Evolutionary conservation across 495 filamentous ascomycete genomes (phyloP), one percentile per base, ranked within the genome.

Genomic region (Patellaria atrata): DNA sequence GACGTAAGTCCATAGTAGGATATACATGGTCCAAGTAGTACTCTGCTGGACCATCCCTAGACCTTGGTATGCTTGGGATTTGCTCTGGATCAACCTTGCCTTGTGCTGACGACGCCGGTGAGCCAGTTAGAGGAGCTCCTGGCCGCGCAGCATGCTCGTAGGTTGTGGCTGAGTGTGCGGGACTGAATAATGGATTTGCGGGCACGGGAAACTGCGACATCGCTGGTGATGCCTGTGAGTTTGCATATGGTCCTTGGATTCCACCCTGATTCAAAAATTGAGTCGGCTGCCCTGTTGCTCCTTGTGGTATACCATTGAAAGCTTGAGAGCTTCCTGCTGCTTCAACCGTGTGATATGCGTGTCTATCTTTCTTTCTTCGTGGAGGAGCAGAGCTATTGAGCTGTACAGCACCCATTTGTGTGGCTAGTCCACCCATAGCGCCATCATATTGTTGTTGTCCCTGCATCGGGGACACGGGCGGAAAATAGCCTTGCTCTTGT

Each of bases 311-410:
- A 35, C 61, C 70, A 56, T 71, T 77, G 63, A 72, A 81, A 27
- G 65, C 59, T 54, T 75, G 71, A 30, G 82, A 70, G 40, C 68
- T 62, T 43, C 63, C 67, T 20, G 63, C 64, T 3, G 77, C 69
- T 41, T 85, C 89, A 25, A 99, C 70, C 18, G 75, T 71, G 55
- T 99, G 89, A 58, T 91, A 81, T 34, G 82, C 89, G 60, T 94
- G 86, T 22, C 86, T 65, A 46, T 94, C 76, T 67, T 92, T 94
- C 71, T 96, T 97, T 63, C 79, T 85, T 48, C 73, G 77, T 41
- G 69, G 50, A 22, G 66, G n/a, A n/a, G n/a, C n/a, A n/a, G n/a
- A n/a, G n/a, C n/a, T n/a, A n/a, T n/a, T n/a, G n/a, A n/a, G n/a
- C n/a, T n/a, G n/a, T 66, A 91, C 68, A 9, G 73, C 71, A 22